These are phyloP conservation scores for Neltuma alba DNA, from an alignment of 306 rosid species.

Conservation along the genomic window DNA sequence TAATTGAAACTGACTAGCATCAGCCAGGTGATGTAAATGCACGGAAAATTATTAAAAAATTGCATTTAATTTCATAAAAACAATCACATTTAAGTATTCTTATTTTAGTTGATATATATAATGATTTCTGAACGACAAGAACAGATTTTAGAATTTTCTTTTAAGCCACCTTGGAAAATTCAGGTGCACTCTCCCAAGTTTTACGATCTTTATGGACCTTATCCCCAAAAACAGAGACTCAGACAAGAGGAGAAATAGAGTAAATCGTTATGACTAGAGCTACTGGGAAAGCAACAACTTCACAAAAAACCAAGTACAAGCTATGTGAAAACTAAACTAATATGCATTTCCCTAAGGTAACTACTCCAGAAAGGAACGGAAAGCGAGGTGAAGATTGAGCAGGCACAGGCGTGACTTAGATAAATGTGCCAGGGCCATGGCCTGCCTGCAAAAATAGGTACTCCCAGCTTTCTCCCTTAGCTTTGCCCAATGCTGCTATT, in stretches of 20 bases:
- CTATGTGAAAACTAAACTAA: constrained; percentile 27
- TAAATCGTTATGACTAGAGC: not conserved
- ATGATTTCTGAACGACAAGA: no score
- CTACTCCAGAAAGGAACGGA: not conserved
- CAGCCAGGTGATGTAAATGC: not conserved
- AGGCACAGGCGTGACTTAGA: constrained; percentile 52
- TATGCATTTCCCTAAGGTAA: constrained; percentile 35
- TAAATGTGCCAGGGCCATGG: constrained; percentile 48
- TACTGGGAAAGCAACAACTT: constrained; percentile 21
- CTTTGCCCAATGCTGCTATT: not conserved
- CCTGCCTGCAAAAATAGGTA: constrained; percentile 51
- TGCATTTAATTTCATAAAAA: not conserved
- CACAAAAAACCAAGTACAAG: constrained; percentile 35
- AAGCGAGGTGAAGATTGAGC: constrained; percentile 25
- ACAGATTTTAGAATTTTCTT: not conserved
- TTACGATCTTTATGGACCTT: constrained; percentile 11
- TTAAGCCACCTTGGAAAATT: constrained; percentile 28
- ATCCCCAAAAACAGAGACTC: constrained; percentile 41
- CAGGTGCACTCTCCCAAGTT: constrained; percentile 49
- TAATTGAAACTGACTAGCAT: not conserved
- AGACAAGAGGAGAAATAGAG: not conserved
- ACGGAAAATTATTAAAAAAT: not conserved
- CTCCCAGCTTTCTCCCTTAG: constrained; percentile 27
- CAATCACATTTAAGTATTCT: not conserved
- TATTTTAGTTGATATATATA: no score